Evolutionary conservation across 495 filamentous ascomycete genomes (phyloP).

Genomic region (Evansstolkia leycettana): DNA sequence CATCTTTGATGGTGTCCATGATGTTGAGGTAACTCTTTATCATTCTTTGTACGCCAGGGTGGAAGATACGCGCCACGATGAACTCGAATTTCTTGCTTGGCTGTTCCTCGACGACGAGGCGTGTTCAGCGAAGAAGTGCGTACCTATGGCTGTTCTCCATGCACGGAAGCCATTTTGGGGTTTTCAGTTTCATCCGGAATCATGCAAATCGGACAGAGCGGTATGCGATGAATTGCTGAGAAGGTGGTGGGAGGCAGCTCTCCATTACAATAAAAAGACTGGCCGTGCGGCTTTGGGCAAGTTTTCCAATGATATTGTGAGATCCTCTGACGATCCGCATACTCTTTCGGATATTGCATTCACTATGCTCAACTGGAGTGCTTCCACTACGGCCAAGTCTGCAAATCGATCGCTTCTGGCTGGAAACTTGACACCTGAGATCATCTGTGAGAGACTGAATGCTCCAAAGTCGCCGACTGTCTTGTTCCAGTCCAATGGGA

Average conservation of each 20-base stretch:
- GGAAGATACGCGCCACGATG: slow-evolving; percentile 13
- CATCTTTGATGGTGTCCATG: slow-evolving; percentile 43
- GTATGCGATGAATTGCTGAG: slow-evolving; percentile 52
- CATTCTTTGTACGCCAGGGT: slow-evolving; percentile 64
- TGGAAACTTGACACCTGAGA: slow-evolving; percentile 15
- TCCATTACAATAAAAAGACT: slow-evolving; percentile 24
- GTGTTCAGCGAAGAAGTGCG: slow-evolving; percentile 13
- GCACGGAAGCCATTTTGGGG: slow-evolving; percentile 69
- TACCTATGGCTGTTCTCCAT: slow-evolving; percentile 72
- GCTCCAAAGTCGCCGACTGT: slow-evolving; percentile 24
- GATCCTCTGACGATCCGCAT: slow-evolving; percentile 8
- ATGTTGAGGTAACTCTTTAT: slow-evolving; percentile 68
- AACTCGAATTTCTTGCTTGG: slow-evolving; percentile 27
- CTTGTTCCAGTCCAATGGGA: slow-evolving; percentile 31
- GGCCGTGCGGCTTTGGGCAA: slow-evolving; percentile 17
- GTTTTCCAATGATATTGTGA: slow-evolving; percentile 15
- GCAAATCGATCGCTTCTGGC: slow-evolving; percentile 14
- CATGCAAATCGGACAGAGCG: slow-evolving; percentile 65
- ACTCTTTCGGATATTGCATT: slow-evolving; percentile 19
- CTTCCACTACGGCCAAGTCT: slow-evolving; percentile 16
- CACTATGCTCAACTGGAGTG: slow-evolving; percentile 26
- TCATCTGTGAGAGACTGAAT: slow-evolving; percentile 25
- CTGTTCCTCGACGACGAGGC: slow-evolving; percentile 12
- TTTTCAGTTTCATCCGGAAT: slow-evolving; percentile 91
- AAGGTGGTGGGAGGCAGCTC: slow-evolving; percentile 58